phyloP scores from a whole-genome alignment of 495 filamentous ascomycete genomes.

The Parathielavia hyrcaniae region DNA sequence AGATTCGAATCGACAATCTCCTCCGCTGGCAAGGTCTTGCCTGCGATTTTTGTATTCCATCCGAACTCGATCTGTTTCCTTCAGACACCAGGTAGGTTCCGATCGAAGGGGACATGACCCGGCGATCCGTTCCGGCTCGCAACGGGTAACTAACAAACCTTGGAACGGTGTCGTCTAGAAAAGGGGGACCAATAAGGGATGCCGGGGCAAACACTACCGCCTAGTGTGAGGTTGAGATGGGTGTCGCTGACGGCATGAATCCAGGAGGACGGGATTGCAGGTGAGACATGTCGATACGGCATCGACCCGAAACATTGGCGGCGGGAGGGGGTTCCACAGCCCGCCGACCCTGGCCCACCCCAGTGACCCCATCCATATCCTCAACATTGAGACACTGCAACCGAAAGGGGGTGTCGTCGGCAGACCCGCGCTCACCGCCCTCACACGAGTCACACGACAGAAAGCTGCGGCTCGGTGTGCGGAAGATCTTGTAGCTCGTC shows the following conservation, averaged over 20 bases:
- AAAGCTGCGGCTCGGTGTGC: no score
- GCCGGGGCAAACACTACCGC: slow-evolving; percentile 1
- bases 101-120: no score
- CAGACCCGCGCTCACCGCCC: background rate
- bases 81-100: background rate
- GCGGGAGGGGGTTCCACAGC: slow-evolving; percentile 2
- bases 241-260: background rate
- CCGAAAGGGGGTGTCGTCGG: no score
- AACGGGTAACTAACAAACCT: no score
- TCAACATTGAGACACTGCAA: no score
- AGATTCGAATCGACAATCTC: no score
- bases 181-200: slow-evolving; percentile 1
- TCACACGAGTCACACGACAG: no score
- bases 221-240: slow-evolving; percentile 7
- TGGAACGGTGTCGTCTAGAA: background rate
- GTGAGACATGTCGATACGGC: slow-evolving; percentile 9
- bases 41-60: background rate
- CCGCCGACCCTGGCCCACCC: slow-evolving; percentile 6
- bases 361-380: no score
- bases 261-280: slow-evolving; percentile 2
- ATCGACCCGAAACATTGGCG: slow-evolving; percentile 13
- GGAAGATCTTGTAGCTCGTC: background rate
- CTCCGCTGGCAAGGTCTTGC: background rate
- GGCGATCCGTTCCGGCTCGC: no score
- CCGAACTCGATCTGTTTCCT: background rate